Conservation (phyloP, 1,284 basidiomycete species). For the Heliocybe sulcata region DNA sequence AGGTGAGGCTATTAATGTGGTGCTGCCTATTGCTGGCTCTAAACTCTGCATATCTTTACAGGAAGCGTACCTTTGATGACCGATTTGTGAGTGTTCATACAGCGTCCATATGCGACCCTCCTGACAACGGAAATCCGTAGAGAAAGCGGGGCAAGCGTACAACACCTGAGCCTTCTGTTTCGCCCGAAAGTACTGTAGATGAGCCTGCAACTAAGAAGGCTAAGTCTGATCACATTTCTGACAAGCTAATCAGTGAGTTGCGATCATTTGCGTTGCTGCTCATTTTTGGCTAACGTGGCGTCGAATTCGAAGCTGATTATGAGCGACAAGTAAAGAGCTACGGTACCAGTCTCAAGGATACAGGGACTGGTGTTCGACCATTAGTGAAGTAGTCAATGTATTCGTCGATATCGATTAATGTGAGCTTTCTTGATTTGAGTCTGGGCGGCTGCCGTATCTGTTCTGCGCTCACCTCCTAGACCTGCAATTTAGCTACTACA, state of each 20-base stretch:
- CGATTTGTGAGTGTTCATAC: constrained; percentile 45
- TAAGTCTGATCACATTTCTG: constrained; percentile 14
- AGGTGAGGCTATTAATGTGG: constrained; percentile 26
- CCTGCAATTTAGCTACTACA: background rate
- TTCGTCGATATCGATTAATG: background rate
- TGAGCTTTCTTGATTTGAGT: background rate
- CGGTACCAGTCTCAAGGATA: constrained; percentile 29
- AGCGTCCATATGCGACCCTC: background rate
- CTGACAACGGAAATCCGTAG: constrained; percentile 20
- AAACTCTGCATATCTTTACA: constrained; percentile 17
- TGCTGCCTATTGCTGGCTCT: constrained; percentile 4
- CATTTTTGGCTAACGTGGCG: background rate
- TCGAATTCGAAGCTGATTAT: constrained; percentile 20
- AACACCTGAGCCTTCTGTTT: constrained; percentile 27
- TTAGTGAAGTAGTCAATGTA: constrained; percentile 28
- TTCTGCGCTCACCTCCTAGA: background rate
- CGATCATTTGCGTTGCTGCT: background rate
- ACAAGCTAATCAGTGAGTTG: constrained; percentile 24
- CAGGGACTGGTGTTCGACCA: constrained; percentile 29
- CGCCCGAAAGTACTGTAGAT: constrained; percentile 22
- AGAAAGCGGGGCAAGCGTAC: constrained; percentile 57
- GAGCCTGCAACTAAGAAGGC: constrained; percentile 31
- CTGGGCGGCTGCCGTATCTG: background rate
- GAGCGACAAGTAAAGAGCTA: constrained; percentile 31
- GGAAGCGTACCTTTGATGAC: constrained; percentile 52